These are phyloP conservation scores for Nakazawaea ernobii DNA, from an alignment of 805 yeast genomes.

Conservation along the genomic window DNA sequence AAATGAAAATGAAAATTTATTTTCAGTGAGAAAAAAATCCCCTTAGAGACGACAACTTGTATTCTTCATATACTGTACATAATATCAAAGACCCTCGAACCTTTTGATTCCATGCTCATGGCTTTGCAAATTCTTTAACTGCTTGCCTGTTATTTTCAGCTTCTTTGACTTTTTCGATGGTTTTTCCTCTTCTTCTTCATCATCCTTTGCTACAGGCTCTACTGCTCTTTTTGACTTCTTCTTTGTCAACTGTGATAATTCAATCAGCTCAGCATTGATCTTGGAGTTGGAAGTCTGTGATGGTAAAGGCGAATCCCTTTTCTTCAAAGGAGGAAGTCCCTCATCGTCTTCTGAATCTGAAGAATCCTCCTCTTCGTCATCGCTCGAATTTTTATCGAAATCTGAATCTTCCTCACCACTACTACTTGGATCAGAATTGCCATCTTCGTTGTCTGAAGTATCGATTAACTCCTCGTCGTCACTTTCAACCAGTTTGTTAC, in stretches of 20 bases:
- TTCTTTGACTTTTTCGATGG: conserved; percentile 27
- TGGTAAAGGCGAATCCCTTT: conserved; percentile 6
- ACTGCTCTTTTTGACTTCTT: conserved; percentile 13
- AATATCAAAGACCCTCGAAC: conserved; percentile 50
- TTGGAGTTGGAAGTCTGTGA: background rate
- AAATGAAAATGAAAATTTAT: no score
- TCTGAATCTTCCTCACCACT: no score
- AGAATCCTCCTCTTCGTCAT: conserved; percentile 13
- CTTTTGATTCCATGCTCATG: conserved; percentile 60
- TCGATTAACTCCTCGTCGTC: conserved; percentile 14
- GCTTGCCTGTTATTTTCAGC: conserved; percentile 35
- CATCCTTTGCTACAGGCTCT: conserved; percentile 18
- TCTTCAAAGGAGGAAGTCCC: background rate
- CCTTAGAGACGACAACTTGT: no score
- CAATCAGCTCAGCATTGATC: conserved; percentile 1
- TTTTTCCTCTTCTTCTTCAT: conserved; percentile 8
- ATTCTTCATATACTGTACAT: background rate
- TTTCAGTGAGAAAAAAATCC: background rate
- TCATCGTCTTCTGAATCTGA: conserved; percentile 15
- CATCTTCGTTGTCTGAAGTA: conserved; percentile 11
- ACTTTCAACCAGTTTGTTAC: conserved; percentile 21
- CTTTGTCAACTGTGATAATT: conserved; percentile 10
- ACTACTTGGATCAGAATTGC: conserved; percentile 9
- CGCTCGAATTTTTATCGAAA: background rate
- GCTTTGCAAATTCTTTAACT: conserved; percentile 39